Evolutionary conservation across 257 asterid genomes (phyloP).

Genomic region (Avicennia marina): DNA sequence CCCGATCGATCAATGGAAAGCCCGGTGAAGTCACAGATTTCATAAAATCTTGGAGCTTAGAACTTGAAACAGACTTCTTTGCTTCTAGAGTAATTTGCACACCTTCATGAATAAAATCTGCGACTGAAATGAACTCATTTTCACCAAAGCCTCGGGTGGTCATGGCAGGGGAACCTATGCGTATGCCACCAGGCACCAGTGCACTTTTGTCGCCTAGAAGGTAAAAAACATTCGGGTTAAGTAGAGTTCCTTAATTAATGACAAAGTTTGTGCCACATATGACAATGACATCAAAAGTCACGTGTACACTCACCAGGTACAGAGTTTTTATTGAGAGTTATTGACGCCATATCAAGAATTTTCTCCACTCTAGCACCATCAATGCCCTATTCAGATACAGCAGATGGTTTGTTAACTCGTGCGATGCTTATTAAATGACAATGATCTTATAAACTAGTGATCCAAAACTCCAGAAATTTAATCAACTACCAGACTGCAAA

Average conservation of each 20-base stretch:
- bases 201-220: slow-evolving; percentile 86
- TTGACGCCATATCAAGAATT: slow-evolving; percentile 91
- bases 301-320: slow-evolving; percentile 70
- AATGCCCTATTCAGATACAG: slow-evolving; percentile 49
- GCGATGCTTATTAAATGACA: no score
- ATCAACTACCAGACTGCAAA: not conserved
- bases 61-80: slow-evolving; percentile 54
- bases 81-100: slow-evolving; percentile 77
- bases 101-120: slow-evolving; percentile 89
- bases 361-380: slow-evolving; percentile 97
- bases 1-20: slow-evolving; percentile 53
- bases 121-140: slow-evolving; percentile 55
- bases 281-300: no score
- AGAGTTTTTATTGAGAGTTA: slow-evolving; percentile 89
- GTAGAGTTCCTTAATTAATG: not conserved
- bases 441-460: no score
- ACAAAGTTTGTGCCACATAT: no score
- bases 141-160: slow-evolving; percentile 83
- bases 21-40: slow-evolving; percentile 54
- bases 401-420: no score
- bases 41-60: slow-evolving; percentile 84
- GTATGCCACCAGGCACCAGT: slow-evolving; percentile 89
- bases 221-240: not conserved
- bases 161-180: slow-evolving; percentile 94
- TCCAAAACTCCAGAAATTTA: no score